A percentile compares a stretch with the other conserved stretches of the same genome.
Conservation (phyloP, 371 early-diverging fungal genomes). For the Mortierella sp. region DNA sequence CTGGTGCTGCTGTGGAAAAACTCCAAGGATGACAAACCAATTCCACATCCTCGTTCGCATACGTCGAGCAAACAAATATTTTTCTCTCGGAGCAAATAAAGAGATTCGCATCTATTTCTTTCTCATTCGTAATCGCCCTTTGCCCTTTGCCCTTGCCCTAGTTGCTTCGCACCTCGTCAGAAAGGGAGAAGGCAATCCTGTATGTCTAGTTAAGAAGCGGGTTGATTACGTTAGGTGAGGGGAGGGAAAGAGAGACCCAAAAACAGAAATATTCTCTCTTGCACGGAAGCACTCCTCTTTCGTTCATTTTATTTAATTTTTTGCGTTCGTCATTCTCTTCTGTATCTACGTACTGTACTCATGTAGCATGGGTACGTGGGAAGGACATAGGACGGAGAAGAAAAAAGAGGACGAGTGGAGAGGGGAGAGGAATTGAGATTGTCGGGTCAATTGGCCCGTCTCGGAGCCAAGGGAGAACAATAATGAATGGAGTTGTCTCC, state of each 20-base stretch:
- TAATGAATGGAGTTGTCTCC: too few relatives aligned
- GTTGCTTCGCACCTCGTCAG: not conserved
- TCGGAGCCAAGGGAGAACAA: not conserved
- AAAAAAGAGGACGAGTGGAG: too few relatives aligned
- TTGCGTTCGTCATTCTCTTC: not conserved
- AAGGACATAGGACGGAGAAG: not conserved
- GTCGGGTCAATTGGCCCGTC: not conserved
- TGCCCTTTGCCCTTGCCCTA: not conserved
- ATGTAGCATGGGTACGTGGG: not conserved
- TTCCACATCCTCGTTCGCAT: too few relatives aligned
- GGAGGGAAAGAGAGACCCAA: not conserved
- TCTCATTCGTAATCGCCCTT: not conserved
- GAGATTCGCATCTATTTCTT: not conserved
- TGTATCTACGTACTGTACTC: not conserved
- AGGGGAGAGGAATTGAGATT: not conserved
- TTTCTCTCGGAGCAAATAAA: not conserved
- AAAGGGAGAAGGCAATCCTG: not conserved
- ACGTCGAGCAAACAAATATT: too few relatives aligned
- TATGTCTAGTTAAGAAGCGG: not conserved
- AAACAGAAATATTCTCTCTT: not conserved
- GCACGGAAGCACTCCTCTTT: not conserved
- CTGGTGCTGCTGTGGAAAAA: too few relatives aligned
- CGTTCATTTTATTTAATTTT: not conserved
- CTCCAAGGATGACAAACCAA: too few relatives aligned
- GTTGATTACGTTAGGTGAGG: not conserved